Evolutionary conservation across 495 filamentous ascomycete species (phyloP).

Genomic region (Aspergillus ostianus): DNA sequence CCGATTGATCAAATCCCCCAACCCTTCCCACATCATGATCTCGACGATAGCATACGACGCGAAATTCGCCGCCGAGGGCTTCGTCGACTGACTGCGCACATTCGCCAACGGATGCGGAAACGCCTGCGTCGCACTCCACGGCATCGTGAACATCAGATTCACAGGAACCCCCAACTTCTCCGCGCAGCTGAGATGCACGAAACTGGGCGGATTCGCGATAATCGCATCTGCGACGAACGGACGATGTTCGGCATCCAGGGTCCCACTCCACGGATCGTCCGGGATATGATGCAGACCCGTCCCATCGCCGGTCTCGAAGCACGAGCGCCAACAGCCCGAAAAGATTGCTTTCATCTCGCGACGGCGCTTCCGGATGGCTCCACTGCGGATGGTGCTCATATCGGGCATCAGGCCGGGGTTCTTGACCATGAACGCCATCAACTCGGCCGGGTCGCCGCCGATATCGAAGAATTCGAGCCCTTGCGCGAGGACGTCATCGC

Average conservation of each 20-base stretch:
- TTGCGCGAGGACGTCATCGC: conserved; percentile 64
- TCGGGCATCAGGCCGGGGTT: conserved; percentile 78
- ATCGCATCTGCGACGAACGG: conserved; percentile 80
- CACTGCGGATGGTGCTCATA: conserved; percentile 62
- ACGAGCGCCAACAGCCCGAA: conserved; percentile 77
- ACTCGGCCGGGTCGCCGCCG: conserved; percentile 72
- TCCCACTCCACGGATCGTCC: conserved; percentile 38
- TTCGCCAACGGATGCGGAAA: conserved; percentile 42
- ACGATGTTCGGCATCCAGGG: conserved; percentile 32
- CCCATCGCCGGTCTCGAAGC: conserved; percentile 62
- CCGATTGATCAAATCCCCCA: conserved; percentile 73
- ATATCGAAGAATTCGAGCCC: conserved; percentile 78
- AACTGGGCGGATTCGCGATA: conserved; percentile 82
- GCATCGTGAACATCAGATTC: conserved; percentile 75
- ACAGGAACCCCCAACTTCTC: conserved; percentile 75
- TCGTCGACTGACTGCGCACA: conserved; percentile 50
- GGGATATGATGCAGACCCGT: conserved; percentile 42
- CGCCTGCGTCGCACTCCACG: neutral
- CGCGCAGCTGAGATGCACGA: conserved; percentile 79
- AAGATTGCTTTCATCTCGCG: conserved; percentile 68
- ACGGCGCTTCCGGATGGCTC: conserved; percentile 65
- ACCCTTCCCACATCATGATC: conserved; percentile 77
- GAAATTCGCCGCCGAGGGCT: conserved; percentile 62
- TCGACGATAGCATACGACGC: conserved; percentile 74
- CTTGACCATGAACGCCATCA: conserved; percentile 88